A percentile compares a stretch with the other conserved stretches of the same genome.
Evolutionary conservation across 2,329 filamentous ascomycete genomes (phyloP).

Genomic region (Diplodia intermedia): DNA sequence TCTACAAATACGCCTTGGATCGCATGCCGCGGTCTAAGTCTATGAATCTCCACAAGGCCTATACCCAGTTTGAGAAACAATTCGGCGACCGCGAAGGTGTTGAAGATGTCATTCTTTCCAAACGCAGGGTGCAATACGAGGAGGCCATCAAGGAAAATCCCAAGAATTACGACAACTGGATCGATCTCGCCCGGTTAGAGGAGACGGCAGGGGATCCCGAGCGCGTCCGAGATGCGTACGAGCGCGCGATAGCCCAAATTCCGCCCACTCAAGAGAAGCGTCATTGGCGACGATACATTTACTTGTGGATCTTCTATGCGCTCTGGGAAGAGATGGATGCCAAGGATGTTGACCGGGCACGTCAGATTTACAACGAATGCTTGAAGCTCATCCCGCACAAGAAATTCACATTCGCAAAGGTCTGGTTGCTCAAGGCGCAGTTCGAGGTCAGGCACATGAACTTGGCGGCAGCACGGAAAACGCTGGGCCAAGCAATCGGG

Average conservation of each 20-base stretch:
- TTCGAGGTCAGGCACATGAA: slow-evolving; percentile 91
- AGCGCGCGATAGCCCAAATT: slow-evolving; percentile 92
- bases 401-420: slow-evolving; percentile 95
- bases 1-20: slow-evolving; percentile 96
- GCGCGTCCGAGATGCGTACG: slow-evolving; percentile 89
- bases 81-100: slow-evolving; percentile 93
- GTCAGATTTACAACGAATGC: slow-evolving; percentile 90
- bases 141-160: slow-evolving; percentile 92
- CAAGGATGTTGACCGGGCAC: slow-evolving; percentile 77
- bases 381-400: slow-evolving; percentile 90
- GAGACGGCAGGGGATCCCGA: slow-evolving; percentile 84
- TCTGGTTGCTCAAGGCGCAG: slow-evolving; percentile 92
- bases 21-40: slow-evolving; percentile 88
- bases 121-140: slow-evolving; percentile 91
- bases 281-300: slow-evolving; percentile 97
- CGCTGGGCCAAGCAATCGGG: slow-evolving; percentile 86
- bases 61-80: slow-evolving; percentile 98
- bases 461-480: slow-evolving; percentile 81
- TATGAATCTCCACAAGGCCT: slow-evolving; percentile 84
- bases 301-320: slow-evolving; percentile 97
- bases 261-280: slow-evolving; percentile 96
- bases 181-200: slow-evolving; percentile 91
- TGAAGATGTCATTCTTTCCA: slow-evolving; percentile 94
- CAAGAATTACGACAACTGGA: slow-evolving; percentile 97
- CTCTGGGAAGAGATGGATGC: slow-evolving; percentile 91